These are phyloP conservation scores for Moricandia moricandioides DNA, from an alignment of 345 rosid species.

Conservation along the genomic window DNA sequence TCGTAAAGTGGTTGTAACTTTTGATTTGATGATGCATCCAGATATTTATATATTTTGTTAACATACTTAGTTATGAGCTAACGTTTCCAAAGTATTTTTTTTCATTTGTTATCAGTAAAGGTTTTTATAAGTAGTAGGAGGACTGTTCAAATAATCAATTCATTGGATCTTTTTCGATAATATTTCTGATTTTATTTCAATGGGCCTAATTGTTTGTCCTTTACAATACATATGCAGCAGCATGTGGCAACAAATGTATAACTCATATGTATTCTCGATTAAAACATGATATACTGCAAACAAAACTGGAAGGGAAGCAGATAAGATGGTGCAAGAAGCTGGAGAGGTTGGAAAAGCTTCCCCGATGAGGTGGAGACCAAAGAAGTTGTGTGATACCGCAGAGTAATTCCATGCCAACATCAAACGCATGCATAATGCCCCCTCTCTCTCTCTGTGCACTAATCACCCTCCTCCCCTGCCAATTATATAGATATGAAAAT, in stretches of 20 bases:
- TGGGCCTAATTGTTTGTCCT: neutral
- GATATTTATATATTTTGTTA: neutral
- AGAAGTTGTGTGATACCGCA: slow-evolving; percentile 37
- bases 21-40: slow-evolving; percentile 14
- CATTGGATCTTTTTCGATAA: neutral
- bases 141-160: neutral
- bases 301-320: neutral
- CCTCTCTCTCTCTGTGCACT: slow-evolving; percentile 50
- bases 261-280: neutral
- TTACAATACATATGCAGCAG: neutral
- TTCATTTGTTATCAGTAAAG: neutral
- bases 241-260: neutral
- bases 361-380: slow-evolving; percentile 38
- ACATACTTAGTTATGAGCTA: neutral
- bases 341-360: slow-evolving; percentile 46
- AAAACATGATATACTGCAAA: neutral
- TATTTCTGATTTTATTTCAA: neutral
- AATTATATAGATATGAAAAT: slow-evolving; percentile 38
- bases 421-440: slow-evolving; percentile 53
- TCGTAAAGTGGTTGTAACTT: slow-evolving; percentile 19
- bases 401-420: slow-evolving; percentile 47
- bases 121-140: neutral
- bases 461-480: slow-evolving; percentile 45
- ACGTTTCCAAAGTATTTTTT: neutral
- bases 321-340: neutral